Percentiles rank a stretch among this genome's conserved stretches.
Evolutionary conservation across 768 basidiomycete species (phyloP).

Genomic region (Hirschioporus abietinus): DNA sequence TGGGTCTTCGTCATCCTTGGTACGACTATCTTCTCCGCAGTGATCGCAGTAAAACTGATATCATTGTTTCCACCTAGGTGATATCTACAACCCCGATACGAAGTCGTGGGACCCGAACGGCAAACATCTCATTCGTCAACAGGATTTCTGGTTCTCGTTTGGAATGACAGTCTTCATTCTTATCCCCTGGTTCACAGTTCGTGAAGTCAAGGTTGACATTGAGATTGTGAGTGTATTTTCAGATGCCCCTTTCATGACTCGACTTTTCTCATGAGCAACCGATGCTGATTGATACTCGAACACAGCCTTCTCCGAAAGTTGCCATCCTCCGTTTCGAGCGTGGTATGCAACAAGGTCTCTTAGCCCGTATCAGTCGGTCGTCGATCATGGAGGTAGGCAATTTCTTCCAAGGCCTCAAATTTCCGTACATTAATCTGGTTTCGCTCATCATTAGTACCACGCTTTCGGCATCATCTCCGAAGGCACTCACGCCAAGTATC

Average conservation of each 20-base stretch:
- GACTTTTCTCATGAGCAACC: background rate
- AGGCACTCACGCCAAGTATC: constrained; percentile 34
- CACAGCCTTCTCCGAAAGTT: constrained; percentile 37
- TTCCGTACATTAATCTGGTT: background rate
- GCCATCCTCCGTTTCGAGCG: constrained; percentile 36
- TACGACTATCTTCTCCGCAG: constrained; percentile 3
- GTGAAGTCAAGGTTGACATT: constrained; percentile 34
- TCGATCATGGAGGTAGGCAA: constrained; percentile 29
- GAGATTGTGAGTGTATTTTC: constrained; percentile 31
- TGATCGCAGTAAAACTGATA: background rate
- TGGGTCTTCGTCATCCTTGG: constrained; percentile 39
- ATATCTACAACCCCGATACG: constrained; percentile 31
- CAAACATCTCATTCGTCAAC: constrained; percentile 28
- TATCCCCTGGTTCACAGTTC: constrained; percentile 35
- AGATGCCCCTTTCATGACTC: constrained; percentile 5
- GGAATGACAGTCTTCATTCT: constrained; percentile 36
- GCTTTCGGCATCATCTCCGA: constrained; percentile 24
- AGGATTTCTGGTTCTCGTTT: constrained; percentile 39
- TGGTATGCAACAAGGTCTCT: constrained; percentile 42
- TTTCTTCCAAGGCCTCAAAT: background rate
- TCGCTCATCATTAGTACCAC: constrained; percentile 13
- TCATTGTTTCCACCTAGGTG: constrained; percentile 14
- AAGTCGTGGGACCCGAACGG: constrained; percentile 29
- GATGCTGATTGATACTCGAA: constrained; percentile 5
- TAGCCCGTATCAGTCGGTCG: constrained; percentile 35